Base-by-base conservation (phyloP, 129 eudicot species). In the Escallonia herrerae region DNA sequence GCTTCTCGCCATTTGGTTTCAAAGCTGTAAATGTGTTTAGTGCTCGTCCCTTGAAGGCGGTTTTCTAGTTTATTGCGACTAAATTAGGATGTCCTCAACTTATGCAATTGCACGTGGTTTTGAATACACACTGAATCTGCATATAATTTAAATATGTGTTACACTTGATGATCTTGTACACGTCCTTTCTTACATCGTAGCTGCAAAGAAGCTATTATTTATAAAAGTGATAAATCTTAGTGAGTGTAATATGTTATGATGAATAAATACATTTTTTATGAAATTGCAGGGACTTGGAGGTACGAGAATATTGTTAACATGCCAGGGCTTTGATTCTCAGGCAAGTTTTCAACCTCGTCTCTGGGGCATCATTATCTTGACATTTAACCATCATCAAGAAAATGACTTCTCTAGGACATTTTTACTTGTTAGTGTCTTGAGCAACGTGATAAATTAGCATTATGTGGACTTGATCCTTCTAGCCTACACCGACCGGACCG, bases 401-500 rank as follows among this genome's bases (percentile, higher is more conserved):
- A 45, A 45, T 45, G 33, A 22, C 33, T 22, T 22, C 33, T 22
- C 33, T 22, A n/a, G 33, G 33, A 22, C 33, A 22, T 46, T 68
- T 15, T 44, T 38, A n/a, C 63, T 14, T 76, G 37, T 48, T 67
- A 85, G 91, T 79, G 85, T 65, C 83, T 81, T 69, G 91, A 79
- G 78, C 84, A 64, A 72, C 91, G 87, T 79, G 87, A 79, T 66
- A 85, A 82, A 68, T 74, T 85, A 60, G 82, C 76, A 43, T 64
- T 85, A 39, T 85, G 91, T 80, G 91, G 91, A 58, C 91, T 85
- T 60, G 81, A 85, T 78, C 87, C 85, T 70, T 76, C 83, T 62
- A 76, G 80, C 49, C 76, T 85, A 69, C 75, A 75, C 62, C 83
- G 91, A 42, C 83, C 74, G 45, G 91, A 85, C 71, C 91, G 91